Evolutionary conservation across 2,329 filamentous ascomycete species (phyloP), one percentile per base, ranked within the genome.

Genomic region (Neopestalotiopsis sp.): DNA sequence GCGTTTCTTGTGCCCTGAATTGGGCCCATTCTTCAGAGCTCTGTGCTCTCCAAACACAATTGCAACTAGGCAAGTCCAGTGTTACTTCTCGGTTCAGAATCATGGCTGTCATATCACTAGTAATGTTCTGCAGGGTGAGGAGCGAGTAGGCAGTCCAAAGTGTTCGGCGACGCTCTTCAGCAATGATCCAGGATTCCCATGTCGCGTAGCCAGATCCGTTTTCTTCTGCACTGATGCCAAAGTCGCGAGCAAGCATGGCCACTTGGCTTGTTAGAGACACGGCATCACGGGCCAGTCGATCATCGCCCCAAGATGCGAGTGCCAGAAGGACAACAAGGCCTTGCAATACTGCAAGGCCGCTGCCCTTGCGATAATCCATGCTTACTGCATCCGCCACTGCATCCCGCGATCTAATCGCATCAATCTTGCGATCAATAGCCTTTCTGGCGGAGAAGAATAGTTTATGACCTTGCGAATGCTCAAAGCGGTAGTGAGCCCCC

Each of bases 381-480:
- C n/a, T 24, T 20, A 30, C 42, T 34, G 32, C 45, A 34, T 24
- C 60, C 32, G 2, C 58, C 63, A 13, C 45, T 1, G 58, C 28
- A 20, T 62, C 56, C 42, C 17, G 67, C 63, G 32, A 5, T 52
- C 45, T 52, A 63, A 67, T 32, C 71, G 38, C 10, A 72, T 49
- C 42, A 88, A 80, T 17, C n/a, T 17, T 17, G 20, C 20, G 14
- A 52, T 52, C 45, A 42, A 90, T 85, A 9, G 85, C 81, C 72
- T 86, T 87, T n/a, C 20, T 52, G 12, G 86, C 85, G 13, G 86
- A 85, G 74, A 87, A 85, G 73, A 89, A 90, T 2, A 90, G 80
- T 59, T 88, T 84, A 49, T 89, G 86, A 0, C 85, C 86, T 64
- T 84, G 78, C 10, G 78, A 77, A 17, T 78, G 77, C 71, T 88